phyloP scores from a whole-genome alignment of 2,329 filamentous ascomycete species.

The Coleophoma crateriformis region DNA sequence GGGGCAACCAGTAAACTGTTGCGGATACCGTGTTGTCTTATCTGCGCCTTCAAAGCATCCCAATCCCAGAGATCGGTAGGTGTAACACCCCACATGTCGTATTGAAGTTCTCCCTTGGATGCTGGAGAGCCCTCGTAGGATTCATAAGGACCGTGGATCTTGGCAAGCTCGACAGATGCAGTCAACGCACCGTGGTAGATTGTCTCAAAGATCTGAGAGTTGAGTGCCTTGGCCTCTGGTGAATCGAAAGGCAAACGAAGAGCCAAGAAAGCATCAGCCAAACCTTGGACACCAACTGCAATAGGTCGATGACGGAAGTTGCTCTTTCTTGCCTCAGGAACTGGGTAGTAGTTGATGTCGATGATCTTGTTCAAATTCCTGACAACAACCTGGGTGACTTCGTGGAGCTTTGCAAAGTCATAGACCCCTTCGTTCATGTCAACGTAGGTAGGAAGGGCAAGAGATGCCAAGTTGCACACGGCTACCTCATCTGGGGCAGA shows the following conservation, averaged over 20 bases:
- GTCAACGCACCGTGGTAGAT: constrained; percentile 96
- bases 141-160: constrained; percentile 76
- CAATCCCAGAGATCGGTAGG: constrained; percentile 97
- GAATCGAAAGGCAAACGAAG: constrained; percentile 97
- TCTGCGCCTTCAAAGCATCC: constrained; percentile 80
- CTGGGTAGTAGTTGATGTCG: constrained; percentile 98
- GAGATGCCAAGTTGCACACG: constrained; percentile 94
- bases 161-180: constrained; percentile 80
- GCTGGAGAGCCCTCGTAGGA: constrained; percentile 92
- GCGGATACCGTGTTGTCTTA: constrained; percentile 87
- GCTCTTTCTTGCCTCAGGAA: constrained; percentile 86
- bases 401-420: constrained; percentile 95
- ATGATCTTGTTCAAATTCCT: constrained; percentile 98
- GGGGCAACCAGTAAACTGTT: constrained; percentile 94
- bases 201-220: constrained; percentile 98
- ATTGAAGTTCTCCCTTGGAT: constrained; percentile 93
- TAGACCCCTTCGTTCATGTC: constrained; percentile 80
- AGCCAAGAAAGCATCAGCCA: constrained; percentile 96
- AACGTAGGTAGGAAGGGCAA: constrained; percentile 86
- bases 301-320: constrained; percentile 97
- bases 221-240: constrained; percentile 85
- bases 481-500: constrained; percentile 96
- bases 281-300: constrained; percentile 93
- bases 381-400: constrained; percentile 86
- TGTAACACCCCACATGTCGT: constrained; percentile 96